Evolutionary conservation across 371 early-diverging fungal species (phyloP).

Genomic region (Mortierella sp.): DNA sequence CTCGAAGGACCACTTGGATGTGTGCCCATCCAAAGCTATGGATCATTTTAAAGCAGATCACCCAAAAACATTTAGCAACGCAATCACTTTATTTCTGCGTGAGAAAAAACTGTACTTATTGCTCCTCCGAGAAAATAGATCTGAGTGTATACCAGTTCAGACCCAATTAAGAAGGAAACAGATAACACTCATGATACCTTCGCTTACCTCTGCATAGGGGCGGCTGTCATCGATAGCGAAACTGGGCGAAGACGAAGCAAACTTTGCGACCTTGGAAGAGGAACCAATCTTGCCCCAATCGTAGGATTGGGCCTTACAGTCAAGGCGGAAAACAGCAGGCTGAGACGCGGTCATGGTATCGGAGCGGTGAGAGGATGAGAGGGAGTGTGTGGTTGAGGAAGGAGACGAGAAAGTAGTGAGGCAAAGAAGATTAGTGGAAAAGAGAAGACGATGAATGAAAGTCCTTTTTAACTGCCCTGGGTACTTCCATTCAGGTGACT

Average conservation of each 20-base stretch:
- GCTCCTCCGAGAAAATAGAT: not conserved
- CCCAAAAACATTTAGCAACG: not conserved
- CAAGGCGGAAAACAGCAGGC: conserved; percentile 65
- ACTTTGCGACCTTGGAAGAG: conserved; percentile 87
- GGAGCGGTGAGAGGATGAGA: not conserved
- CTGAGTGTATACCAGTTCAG: too few relatives aligned
- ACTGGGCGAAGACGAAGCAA: conserved; percentile 70
- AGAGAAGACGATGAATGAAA: not conserved
- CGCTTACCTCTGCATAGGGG: conserved; percentile 91
- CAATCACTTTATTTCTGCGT: conserved; percentile 3
- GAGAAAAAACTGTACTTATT: not conserved
- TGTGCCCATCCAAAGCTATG: conserved; percentile 97
- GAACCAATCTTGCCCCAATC: conserved; percentile 96
- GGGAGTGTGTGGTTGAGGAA: not conserved
- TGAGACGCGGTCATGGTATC: conserved; percentile 22
- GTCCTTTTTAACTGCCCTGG: too few relatives aligned
- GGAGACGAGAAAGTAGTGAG: conserved; percentile 1
- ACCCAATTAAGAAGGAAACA: not conserved
- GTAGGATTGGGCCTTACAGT: conserved; percentile 83
- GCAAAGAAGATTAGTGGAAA: not conserved
- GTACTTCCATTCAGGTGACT: not conserved
- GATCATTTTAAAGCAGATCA: not conserved
- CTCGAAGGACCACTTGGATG: conserved; percentile 93
- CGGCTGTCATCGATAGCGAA: conserved; percentile 67
- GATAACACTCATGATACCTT: not conserved